Conservation (phyloP, 495 filamentous ascomycete genomes). For the Tricharina praecox region DNA sequence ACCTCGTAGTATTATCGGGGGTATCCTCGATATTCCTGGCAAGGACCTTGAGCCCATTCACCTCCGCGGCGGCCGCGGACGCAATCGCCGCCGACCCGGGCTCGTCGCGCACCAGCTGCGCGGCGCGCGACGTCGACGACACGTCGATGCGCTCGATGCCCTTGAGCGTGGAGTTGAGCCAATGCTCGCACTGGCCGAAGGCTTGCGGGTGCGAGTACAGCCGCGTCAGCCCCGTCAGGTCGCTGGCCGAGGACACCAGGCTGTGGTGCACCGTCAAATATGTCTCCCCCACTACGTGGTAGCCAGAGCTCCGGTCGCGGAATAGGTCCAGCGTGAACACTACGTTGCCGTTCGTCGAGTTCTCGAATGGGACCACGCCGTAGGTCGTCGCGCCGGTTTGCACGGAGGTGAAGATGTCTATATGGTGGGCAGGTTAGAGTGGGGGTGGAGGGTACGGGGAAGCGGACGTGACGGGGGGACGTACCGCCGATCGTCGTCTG, state of each 20-base stretch:
- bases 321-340: conserved; percentile 76
- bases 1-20: conserved; percentile 71
- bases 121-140: conserved; percentile 68
- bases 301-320: conserved; percentile 47
- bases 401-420: conserved; percentile 63
- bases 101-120: conserved; percentile 52
- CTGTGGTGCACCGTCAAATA: conserved; percentile 79
- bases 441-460: conserved; percentile 10
- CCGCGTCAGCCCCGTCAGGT: conserved; percentile 32
- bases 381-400: conserved; percentile 44
- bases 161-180: conserved; percentile 47
- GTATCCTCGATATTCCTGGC: conserved; percentile 66
- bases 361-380: conserved; percentile 90
- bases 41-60: conserved; percentile 49
- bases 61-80: conserved; percentile 50
- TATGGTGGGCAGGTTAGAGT: conserved; percentile 17
- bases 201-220: conserved; percentile 90
- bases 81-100: conserved; percentile 53
- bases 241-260: conserved; percentile 43
- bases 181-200: conserved; percentile 77
- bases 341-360: conserved; percentile 84
- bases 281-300: conserved; percentile 55
- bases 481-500: conserved; percentile 47
- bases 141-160: conserved; percentile 65
- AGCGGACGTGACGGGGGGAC: not conserved